Conservation (phyloP, 441 rosid species). For the Adansonia madagascariensis region DNA sequence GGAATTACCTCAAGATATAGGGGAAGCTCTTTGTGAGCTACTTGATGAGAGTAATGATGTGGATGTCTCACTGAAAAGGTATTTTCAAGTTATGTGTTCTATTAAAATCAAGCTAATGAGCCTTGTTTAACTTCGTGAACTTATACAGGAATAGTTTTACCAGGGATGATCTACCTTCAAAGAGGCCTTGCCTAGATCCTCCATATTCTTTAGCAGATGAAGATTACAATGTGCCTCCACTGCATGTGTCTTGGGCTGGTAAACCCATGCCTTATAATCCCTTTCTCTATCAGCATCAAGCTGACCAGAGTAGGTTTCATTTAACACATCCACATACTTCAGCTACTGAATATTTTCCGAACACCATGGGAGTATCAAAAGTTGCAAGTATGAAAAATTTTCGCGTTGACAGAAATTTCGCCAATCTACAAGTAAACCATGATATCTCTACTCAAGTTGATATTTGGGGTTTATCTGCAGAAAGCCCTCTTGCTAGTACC, state of each 20-base stretch:
- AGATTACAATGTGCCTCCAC: conserved; percentile 49
- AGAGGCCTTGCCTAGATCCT: conserved; percentile 56
- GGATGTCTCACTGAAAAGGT: conserved; percentile 60
- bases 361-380: conserved; percentile 47
- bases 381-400: conserved; percentile 39
- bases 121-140: conserved; percentile 31
- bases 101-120: conserved; percentile 24
- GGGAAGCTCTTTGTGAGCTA: conserved; percentile 90
- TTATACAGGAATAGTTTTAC: conserved; percentile 32
- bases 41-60: conserved; percentile 66
- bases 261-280: conserved; percentile 55
- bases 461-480: conserved; percentile 77
- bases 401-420: conserved; percentile 32
- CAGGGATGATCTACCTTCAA: conserved; percentile 57
- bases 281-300: conserved; percentile 55
- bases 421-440: conserved; percentile 42
- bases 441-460: conserved; percentile 57
- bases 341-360: conserved; percentile 42
- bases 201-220: conserved; percentile 59
- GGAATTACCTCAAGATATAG: conserved; percentile 92
- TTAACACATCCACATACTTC: conserved; percentile 50
- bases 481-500: conserved; percentile 78
- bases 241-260: conserved; percentile 56
- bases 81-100: conserved; percentile 28
- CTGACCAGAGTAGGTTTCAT: conserved; percentile 61